Base-by-base conservation (phyloP, 495 filamentous ascomycete species). In the Peziza echinospora region DNA sequence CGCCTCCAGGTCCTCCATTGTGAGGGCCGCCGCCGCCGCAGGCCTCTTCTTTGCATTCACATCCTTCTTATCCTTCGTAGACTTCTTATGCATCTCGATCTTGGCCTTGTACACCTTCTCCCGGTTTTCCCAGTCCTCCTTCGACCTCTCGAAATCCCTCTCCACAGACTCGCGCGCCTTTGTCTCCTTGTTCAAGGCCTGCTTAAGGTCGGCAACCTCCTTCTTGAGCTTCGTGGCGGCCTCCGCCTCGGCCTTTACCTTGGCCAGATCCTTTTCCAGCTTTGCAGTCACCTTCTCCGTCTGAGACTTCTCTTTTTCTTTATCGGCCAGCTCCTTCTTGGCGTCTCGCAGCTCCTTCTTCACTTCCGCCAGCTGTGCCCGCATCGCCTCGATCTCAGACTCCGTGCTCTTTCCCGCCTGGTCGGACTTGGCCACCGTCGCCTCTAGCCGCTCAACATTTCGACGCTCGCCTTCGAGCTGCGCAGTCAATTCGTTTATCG, bases 81-180 rank as follows among this genome's bases (percentile, higher is more conserved):
- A 76, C 64, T 85, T 89, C 41, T 89, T 82, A 2, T 92, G 83
- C 0, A 75, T 73, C 49, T 93, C 84, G 61, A 77, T 80, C 73
- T 87, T 89, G 57, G 82, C 75, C 47, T 74, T 76, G 39, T 83
- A n/a, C 2, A 74, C 71, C 44, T 77, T 65, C 59, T 79, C 65
- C 47, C 78, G 74, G 66, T 82, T 84, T 50, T 85, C 80, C 53
- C 77, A 80, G 37, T 65, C 65, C 23, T 68, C 71, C 21, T 63
- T 70, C 28, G 65, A 64, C 40, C 53, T 55, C 5, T 66, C 59
- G 2, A 68, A 62, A 44, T 70, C 48, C 70, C 69, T 46, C 24
- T 59, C 52, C n/a, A 65, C 86, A 89, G 93, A 60, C 68, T 79
- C 46, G 67, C 66, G 52, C 82, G 76, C 85, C 82, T 63, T 86